These are phyloP conservation scores for Eucalyptus cloeziana DNA, from an alignment of 345 rosid species.

Conservation along the genomic window DNA sequence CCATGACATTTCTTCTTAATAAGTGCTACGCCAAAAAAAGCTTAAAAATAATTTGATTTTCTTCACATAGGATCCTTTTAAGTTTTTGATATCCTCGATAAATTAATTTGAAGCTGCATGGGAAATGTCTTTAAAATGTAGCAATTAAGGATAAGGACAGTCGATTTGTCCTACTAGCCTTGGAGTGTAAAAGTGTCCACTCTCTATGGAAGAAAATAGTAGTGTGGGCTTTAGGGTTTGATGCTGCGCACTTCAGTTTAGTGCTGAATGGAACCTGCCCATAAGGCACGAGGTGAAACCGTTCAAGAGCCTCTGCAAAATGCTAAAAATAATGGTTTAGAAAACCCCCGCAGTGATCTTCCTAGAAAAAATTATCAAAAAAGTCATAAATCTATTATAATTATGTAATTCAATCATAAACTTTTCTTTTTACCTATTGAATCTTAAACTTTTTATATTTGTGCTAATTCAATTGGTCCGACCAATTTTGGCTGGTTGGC, in stretches of 20 bases:
- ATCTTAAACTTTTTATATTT: too few relatives aligned
- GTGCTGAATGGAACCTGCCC: neutral
- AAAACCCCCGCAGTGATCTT: neutral
- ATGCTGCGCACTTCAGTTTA: neutral
- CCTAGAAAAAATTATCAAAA: rapidly evolving
- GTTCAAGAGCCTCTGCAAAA: neutral
- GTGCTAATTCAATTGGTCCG: too few relatives aligned
- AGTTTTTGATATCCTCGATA: neutral
- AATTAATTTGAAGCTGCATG: neutral
- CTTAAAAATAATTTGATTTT: neutral
- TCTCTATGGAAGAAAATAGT: neutral
- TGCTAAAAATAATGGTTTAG: neutral
- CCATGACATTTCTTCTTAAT: neutral
- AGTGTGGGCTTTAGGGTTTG: neutral
- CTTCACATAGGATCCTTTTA: neutral
- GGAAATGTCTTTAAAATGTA: neutral
- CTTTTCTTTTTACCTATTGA: too few relatives aligned
- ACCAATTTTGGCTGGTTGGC: too few relatives aligned
- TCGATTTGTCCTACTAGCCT: neutral
- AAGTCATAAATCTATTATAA: too few relatives aligned
- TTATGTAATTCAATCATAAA: rapidly evolving
- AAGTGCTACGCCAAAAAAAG: neutral
- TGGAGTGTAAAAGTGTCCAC: neutral
- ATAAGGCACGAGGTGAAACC: neutral
- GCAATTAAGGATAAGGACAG: neutral